These are phyloP conservation scores for Postia placenta DNA, from an alignment of 768 basidiomycete species.

Conservation along the genomic window DNA sequence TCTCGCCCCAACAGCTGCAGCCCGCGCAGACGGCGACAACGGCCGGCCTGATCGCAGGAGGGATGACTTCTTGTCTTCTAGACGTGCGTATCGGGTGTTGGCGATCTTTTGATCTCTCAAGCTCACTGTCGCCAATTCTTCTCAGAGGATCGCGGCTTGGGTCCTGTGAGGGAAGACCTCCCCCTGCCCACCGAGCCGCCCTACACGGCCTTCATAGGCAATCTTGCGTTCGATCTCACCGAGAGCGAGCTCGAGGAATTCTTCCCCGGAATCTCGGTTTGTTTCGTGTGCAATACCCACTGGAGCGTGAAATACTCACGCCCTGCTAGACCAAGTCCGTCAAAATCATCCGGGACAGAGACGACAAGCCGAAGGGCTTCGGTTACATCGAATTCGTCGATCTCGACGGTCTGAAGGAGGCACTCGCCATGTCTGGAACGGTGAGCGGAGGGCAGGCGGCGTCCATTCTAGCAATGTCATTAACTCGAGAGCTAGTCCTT, in stretches of 20 bases:
- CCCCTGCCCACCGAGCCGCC: constrained; percentile 95
- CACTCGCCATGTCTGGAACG: constrained; percentile 61
- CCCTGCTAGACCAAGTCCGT: constrained; percentile 64
- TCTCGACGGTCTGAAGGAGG: constrained; percentile 80
- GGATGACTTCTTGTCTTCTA: constrained; percentile 60
- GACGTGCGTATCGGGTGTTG: constrained; percentile 42
- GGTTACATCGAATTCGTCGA: constrained; percentile 96
- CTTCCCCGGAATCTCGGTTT: constrained; percentile 63
- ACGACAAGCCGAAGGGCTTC: constrained; percentile 96
- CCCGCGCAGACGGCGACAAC: constrained; percentile 62
- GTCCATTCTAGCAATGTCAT: no score
- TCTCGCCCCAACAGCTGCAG: constrained; percentile 59
- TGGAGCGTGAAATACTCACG: no score
- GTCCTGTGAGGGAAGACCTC: constrained; percentile 77
- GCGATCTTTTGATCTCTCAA: no score
- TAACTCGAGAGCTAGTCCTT: constrained; percentile 45
- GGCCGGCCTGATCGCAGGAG: constrained; percentile 38
- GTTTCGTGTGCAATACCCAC: no score
- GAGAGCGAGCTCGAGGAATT: constrained; percentile 79
- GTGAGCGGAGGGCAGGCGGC: constrained; percentile 36
- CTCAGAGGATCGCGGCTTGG: constrained; percentile 50
- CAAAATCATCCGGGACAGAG: constrained; percentile 90
- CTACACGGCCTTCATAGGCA: constrained; percentile 95
- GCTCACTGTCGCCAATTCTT: no score
- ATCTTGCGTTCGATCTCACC: constrained; percentile 87